Conservation (phyloP, 345 rosid genomes). For the Gossypium arboreum region DNA sequence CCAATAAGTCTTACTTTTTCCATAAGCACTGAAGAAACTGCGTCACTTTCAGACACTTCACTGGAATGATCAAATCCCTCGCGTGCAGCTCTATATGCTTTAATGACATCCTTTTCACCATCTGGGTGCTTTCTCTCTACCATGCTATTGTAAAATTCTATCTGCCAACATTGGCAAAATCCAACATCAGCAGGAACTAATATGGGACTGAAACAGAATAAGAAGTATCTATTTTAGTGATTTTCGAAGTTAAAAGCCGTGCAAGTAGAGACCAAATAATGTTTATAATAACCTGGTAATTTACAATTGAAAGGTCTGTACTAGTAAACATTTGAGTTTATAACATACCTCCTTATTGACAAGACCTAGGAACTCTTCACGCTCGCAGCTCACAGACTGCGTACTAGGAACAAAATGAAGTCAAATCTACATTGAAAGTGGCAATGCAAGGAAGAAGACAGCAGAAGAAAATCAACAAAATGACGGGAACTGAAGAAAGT, state of each 20-base stretch:
- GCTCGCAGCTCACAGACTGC: slow-evolving; percentile 88
- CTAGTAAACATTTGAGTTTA: slow-evolving; percentile 5
- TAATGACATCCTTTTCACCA: slow-evolving; percentile 64
- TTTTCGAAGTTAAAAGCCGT: neutral
- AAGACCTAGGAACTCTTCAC: slow-evolving; percentile 77
- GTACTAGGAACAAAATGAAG: slow-evolving; percentile 21
- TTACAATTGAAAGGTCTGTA: neutral
- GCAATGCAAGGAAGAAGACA: slow-evolving; percentile 9
- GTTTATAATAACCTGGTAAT: neutral
- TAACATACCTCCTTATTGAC: slow-evolving; percentile 83
- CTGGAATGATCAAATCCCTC: slow-evolving; percentile 48
- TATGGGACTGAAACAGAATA: neutral
- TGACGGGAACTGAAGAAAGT: neutral
- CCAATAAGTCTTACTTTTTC: slow-evolving; percentile 43
- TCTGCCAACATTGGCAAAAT: slow-evolving; percentile 38
- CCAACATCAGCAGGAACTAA: neutral
- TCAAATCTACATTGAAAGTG: slow-evolving; percentile 11
- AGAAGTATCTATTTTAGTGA: neutral
- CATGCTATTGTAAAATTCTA: slow-evolving; percentile 81
- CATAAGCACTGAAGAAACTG: slow-evolving; percentile 74
- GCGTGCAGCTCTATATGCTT: slow-evolving; percentile 81
- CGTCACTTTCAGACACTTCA: slow-evolving; percentile 48
- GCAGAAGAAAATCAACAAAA: neutral
- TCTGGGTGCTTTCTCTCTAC: slow-evolving; percentile 68
- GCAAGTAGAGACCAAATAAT: neutral